Conservation (phyloP, 331 rosid genomes). For the Spiraea crenata region DNA sequence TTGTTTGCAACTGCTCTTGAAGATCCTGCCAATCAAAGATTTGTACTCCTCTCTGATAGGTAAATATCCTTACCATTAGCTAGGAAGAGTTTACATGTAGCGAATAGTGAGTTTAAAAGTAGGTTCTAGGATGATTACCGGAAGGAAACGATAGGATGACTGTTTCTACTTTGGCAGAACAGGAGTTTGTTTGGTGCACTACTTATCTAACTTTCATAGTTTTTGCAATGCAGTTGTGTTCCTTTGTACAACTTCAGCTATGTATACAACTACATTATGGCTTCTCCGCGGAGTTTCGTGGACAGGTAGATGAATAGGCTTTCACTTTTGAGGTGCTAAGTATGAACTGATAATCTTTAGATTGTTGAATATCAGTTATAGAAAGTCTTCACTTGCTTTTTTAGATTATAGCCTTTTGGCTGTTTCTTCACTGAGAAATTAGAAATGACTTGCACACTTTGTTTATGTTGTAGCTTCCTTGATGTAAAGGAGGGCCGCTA, state of each 20-base stretch:
- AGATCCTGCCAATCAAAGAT: constrained; percentile 54
- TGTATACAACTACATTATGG: constrained; percentile 75
- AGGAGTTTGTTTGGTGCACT: constrained; percentile 8
- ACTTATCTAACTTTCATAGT: constrained; percentile 30
- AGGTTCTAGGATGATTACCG: not conserved
- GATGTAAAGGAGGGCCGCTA: constrained; percentile 92
- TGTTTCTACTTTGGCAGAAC: not conserved
- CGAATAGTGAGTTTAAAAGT: not conserved
- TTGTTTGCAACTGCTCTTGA: constrained; percentile 44
- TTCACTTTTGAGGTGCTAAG: constrained; percentile 54
- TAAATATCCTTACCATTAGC: not conserved
- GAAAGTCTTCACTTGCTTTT: constrained; percentile 14
- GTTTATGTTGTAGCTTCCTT: constrained; percentile 68
- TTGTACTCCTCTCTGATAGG: constrained; percentile 61
- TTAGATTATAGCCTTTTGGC: not conserved
- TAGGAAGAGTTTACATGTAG: too few species aligned
- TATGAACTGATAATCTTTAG: constrained; percentile 33
- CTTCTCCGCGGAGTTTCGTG: constrained; percentile 82
- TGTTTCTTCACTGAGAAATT: not conserved
- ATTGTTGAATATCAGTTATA: constrained; percentile 20
- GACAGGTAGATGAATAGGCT: constrained; percentile 90
- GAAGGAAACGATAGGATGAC: not conserved
- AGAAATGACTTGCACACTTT: constrained; percentile 7
- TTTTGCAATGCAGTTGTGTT: constrained; percentile 75
- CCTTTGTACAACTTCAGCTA: constrained; percentile 91